phyloP scores from a whole-genome alignment of 23 red algal genomes.

The Gracilariopsis chorda region DNA sequence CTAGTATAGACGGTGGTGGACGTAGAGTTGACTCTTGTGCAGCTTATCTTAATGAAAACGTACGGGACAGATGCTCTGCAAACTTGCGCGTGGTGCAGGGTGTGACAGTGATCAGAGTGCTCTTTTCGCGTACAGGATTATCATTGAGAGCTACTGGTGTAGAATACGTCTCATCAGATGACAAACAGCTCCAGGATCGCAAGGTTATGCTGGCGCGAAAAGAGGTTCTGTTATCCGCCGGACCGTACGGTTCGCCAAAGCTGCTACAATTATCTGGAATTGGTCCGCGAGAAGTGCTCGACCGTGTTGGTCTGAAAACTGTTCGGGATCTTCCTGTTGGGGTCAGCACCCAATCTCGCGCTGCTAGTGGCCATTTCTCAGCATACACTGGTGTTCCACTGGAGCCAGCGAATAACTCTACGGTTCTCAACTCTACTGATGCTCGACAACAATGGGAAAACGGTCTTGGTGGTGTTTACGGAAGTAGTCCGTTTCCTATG shows the following conservation, averaged over 20 bases:
- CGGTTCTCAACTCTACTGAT: not conserved
- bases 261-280: constrained; percentile 66
- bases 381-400: not conserved
- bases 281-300: constrained; percentile 25
- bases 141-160: not conserved
- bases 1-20: not conserved
- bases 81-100: constrained; percentile 34
- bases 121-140: not conserved
- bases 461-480: constrained; percentile 1
- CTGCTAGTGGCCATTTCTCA: not conserved
- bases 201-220: not conserved
- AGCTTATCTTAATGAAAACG: not conserved
- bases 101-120: not conserved
- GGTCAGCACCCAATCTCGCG: not conserved
- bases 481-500: not conserved
- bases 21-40: constrained; percentile 17
- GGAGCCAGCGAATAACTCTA: not conserved
- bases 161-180: not conserved
- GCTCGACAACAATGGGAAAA: not conserved
- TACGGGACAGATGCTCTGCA: not conserved
- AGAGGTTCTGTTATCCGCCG: constrained; percentile 49
- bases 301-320: not conserved
- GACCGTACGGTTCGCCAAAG: constrained; percentile 48
- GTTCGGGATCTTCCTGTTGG: constrained; percentile 24
- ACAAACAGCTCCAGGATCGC: not conserved